A percentile compares a stretch with the other conserved stretches of the same genome.
Evolutionary conservation across 2,329 filamentous ascomycete genomes (phyloP).

Genomic region (Berkeleyomyces rouxiae): DNA sequence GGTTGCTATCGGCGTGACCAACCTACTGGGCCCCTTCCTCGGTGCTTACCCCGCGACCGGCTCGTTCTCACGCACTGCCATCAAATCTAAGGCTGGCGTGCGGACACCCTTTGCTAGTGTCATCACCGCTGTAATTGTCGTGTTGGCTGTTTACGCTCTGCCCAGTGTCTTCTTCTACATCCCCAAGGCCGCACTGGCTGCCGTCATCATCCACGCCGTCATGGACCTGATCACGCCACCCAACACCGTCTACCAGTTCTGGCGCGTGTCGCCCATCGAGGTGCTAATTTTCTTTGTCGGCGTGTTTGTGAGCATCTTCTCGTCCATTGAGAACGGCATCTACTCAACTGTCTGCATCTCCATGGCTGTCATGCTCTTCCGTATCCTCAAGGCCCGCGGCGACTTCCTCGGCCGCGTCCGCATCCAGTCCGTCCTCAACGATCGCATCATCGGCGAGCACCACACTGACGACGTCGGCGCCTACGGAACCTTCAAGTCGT

Average conservation of each 20-base stretch:
- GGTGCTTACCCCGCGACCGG: slow-evolving; percentile 76
- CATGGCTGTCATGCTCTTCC: slow-evolving; percentile 55
- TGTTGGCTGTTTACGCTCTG: slow-evolving; percentile 71
- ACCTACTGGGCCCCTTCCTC: slow-evolving; percentile 61
- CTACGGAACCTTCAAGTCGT: slow-evolving; percentile 39
- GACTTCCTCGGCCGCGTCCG: slow-evolving; percentile 64
- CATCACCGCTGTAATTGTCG: slow-evolving; percentile 65
- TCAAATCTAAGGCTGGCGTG: slow-evolving; percentile 87
- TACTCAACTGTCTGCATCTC: slow-evolving; percentile 64
- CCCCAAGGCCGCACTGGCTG: slow-evolving; percentile 56
- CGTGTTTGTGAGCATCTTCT: slow-evolving; percentile 69
- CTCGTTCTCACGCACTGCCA: slow-evolving; percentile 79
- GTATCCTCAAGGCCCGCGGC: slow-evolving; percentile 61
- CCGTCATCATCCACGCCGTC: slow-evolving; percentile 82
- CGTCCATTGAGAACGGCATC: slow-evolving; percentile 68
- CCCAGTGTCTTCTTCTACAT: slow-evolving; percentile 82
- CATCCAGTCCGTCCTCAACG: slow-evolving; percentile 68
- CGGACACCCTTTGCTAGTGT: slow-evolving; percentile 74
- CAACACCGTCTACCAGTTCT: slow-evolving; percentile 74
- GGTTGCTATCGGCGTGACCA: slow-evolving; percentile 59
- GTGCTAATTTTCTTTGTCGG: slow-evolving; percentile 73
- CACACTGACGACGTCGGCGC: slow-evolving; percentile 29
- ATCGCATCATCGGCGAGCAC: slow-evolving; percentile 52
- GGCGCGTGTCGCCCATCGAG: slow-evolving; percentile 68
- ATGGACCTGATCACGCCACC: slow-evolving; percentile 72